Base-by-base conservation (phyloP, 495 filamentous ascomycete species). In the Trichocladium antarcticum region DNA sequence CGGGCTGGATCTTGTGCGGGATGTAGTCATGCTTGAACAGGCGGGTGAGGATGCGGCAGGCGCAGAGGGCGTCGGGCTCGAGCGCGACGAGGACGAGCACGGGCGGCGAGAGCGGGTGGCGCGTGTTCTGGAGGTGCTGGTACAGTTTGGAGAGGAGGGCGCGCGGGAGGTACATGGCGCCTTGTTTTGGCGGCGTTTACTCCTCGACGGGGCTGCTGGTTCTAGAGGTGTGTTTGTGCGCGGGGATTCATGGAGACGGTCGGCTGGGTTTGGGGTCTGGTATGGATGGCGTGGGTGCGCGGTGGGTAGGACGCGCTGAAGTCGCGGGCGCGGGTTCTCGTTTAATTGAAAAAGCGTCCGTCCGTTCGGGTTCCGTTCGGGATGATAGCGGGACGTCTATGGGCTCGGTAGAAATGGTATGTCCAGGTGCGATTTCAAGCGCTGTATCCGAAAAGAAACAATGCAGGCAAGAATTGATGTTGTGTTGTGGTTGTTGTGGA, bases 21-120 rank as follows among this genome's bases (percentile, higher is more conserved):
- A 98, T 93, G 62, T 90, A 97, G 73, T 98, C 92, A 72, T 87
- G 84, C 71, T 90, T 95, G 42, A 98, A 74, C 15, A 97, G 76
- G 12, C 81, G 76, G 1, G 92, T 92, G 14, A 98, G 78, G 46
- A 98, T 97, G 43, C 89, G 88, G 59, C 87, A 89, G 43, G 89
- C 93, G 68, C 92, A 97, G 31, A 98, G 80, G 43, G 90, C 85
- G 72, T 98, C 92, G 38, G 90, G 87, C 63, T 95, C 92, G 59
- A 97, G 83, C 27, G 89, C 85, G 50, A 87, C 88, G 41, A 98
- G 81, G 47, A 98, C 79, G n/a, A 97, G 75, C 52, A 97, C 85
- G 4, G 87, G 87, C 34, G 89, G 84, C 4, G 87, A 89, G 20
- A 88, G 78, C 7, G 87, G 79, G 62, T 92, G 85, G 47, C 87